Evolutionary conservation across 2,329 filamentous ascomycete genomes (phyloP), one percentile per base, ranked within the genome.

Genomic region (Geosmithia morbida): DNA sequence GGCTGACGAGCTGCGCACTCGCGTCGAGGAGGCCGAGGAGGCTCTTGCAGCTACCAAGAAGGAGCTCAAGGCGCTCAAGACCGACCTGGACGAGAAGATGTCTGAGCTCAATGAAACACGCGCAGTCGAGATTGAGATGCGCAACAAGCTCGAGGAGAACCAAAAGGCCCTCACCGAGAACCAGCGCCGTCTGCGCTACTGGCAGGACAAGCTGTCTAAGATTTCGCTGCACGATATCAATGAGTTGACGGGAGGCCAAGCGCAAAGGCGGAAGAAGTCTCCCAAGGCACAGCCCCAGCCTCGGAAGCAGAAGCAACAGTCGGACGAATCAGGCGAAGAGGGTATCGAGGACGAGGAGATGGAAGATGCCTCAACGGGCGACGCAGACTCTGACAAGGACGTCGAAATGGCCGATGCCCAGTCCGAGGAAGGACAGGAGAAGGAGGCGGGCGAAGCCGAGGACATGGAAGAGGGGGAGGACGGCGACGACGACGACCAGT

Each of bases 131-230:
- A 96, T 98, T 51, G 92, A 98, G 65, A 96, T 97, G 88, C 85
- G 86, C 52, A 97, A 97, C 66, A 94, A 94, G 67, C 81, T 98
- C 1, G 92, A 97, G 59, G 90, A 97, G 60, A 92, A 90, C 61
- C 85, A 95, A 54, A 98, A 98, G 66, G 78, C 83, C 10, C 74
- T 97, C 14, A 65, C 69, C 0, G 90, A 97, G 59, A 95, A 94
- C 63, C 81, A 94, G 61, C 89, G 86, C 65, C 81, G 85, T 50
- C 74, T 85, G 41, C 75, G 74, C 39, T 87, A 95, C 67, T 97
- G 89, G 88, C 72, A 88, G 48, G 87, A 95, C 50, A 96, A 97
- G 68, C 71, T 94, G 8, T 73, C 75, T 46, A 97, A 95, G 68
- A 76, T 98, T 22, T 67, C 74, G 2, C 69, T 97, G 39, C 88